Evolutionary conservation across 202 grass and related monocot genomes (phyloP).

Genomic region (Dendrocalamus latiflorus): DNA sequence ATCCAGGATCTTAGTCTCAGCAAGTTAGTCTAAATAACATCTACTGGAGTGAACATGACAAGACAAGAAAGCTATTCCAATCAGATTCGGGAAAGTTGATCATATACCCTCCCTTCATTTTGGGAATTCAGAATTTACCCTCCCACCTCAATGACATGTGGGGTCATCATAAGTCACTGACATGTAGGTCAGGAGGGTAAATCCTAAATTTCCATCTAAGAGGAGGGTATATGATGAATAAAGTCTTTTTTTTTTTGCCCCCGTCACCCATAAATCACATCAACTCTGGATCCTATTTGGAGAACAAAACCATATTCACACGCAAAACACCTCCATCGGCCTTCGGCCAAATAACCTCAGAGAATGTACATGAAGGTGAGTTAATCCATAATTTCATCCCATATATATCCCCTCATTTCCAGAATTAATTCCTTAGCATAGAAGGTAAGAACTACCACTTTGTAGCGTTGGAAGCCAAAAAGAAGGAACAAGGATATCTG

Average conservation of each 20-base stretch:
- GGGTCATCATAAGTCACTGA: no score
- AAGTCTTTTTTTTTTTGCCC: background rate
- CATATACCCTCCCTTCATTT: no score
- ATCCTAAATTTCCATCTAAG: no score
- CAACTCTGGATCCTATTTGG: background rate
- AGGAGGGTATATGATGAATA: no score
- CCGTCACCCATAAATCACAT: background rate
- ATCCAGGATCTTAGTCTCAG: background rate
- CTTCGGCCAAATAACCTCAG: background rate
- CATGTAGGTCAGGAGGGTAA: no score
- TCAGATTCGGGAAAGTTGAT: background rate
- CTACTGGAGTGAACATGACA: background rate
- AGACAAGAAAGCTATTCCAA: background rate
- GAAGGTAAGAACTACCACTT: no score
- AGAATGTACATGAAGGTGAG: background rate
- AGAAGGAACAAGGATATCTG: no score
- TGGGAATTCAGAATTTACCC: no score
- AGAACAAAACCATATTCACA: background rate
- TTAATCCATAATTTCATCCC: background rate
- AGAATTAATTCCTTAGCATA: background rate
- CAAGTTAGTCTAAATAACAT: background rate
- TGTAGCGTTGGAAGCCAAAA: no score
- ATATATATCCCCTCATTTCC: background rate
- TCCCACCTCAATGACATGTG: no score
- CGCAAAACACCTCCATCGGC: background rate